Conservation (phyloP, 2,329 filamentous ascomycete genomes). For the Phialemoniopsis sp. region DNA sequence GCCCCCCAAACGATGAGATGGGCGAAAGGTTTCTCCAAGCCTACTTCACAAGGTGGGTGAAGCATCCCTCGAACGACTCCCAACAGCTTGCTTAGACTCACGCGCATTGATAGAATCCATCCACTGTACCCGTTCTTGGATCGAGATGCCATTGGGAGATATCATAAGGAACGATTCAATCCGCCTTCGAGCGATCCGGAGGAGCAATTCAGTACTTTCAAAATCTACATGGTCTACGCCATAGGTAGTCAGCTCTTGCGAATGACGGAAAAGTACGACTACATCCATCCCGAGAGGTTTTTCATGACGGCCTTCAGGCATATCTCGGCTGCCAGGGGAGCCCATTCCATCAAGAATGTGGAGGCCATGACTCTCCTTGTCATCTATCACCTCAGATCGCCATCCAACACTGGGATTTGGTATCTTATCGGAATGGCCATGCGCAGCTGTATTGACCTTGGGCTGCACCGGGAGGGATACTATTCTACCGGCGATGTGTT, state of each 20-base stretch:
- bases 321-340: constrained; percentile 41
- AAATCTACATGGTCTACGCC: constrained; percentile 46
- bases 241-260: constrained; percentile 45
- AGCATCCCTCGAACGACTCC: too few relatives aligned
- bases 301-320: constrained; percentile 45
- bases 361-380: constrained; percentile 47
- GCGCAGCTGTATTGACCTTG: constrained; percentile 47
- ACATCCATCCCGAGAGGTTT: constrained; percentile 31
- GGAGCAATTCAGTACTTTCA: constrained; percentile 41
- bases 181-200: constrained; percentile 25
- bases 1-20: too few relatives aligned
- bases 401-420: constrained; percentile 46
- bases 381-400: constrained; percentile 44
- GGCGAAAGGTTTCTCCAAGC: too few relatives aligned
- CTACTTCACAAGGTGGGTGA: too few relatives aligned
- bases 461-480: constrained; percentile 42
- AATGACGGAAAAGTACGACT: constrained; percentile 37
- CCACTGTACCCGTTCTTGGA: constrained; percentile 45
- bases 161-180: constrained; percentile 33
- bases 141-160: constrained; percentile 34
- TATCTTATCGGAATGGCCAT: constrained; percentile 51
- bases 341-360: constrained; percentile 44
- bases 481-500: too few relatives aligned
- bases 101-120: too few relatives aligned
- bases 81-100: too few relatives aligned